Conservation (phyloP, 345 rosid genomes). For the Pistacia integerrima region DNA sequence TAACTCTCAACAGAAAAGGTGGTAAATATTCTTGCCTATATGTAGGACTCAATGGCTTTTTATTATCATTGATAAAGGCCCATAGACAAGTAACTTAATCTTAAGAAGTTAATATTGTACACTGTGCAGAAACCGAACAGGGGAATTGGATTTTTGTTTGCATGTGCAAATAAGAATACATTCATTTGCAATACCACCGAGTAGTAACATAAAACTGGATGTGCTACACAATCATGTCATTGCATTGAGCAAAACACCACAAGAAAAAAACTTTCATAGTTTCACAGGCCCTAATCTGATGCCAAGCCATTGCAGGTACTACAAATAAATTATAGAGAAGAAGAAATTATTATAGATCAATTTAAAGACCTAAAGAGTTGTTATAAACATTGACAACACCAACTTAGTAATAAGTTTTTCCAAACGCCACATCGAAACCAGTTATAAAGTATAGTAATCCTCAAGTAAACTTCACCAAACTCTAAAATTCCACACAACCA, state of each 20-base stretch:
- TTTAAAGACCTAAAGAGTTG: neutral
- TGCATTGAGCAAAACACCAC: neutral
- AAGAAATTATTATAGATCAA: neutral
- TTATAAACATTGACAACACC: neutral
- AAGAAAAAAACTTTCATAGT: neutral
- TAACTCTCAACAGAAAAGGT: neutral
- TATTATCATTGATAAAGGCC: neutral
- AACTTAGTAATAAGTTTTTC: neutral
- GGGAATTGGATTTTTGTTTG: too few relatives aligned
- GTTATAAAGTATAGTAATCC: too few relatives aligned
- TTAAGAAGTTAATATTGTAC: neutral
- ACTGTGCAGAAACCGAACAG: neutral
- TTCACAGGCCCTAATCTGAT: neutral
- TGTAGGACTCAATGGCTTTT: neutral
- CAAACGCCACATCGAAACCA: too few relatives aligned
- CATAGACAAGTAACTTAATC: neutral
- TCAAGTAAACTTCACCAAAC: too few relatives aligned
- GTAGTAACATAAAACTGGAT: too few relatives aligned
- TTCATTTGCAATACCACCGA: too few relatives aligned
- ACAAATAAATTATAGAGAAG: neutral
- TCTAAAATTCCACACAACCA: too few relatives aligned
- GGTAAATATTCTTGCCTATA: neutral
- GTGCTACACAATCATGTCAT: neutral
- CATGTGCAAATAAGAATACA: too few relatives aligned
- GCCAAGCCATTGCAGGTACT: neutral